phyloP scores from a whole-genome alignment of 75 land plant genomes.

The Sequoia sempervirens region DNA sequence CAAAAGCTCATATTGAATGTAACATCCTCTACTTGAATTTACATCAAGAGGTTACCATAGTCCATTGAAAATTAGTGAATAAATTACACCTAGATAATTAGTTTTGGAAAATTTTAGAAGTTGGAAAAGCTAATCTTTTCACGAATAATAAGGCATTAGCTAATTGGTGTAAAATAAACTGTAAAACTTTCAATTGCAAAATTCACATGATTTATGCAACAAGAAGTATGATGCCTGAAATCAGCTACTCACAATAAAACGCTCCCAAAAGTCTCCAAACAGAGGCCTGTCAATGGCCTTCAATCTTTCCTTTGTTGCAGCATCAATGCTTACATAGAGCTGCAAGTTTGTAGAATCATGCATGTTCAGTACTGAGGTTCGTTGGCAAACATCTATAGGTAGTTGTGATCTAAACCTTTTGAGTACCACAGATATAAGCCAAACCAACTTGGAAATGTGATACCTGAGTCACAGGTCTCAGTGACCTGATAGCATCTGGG shows the following conservation, averaged over 20 bases:
- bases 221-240: neutral
- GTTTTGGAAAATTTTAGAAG: neutral
- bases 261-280: slow-evolving; percentile 95
- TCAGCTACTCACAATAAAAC: slow-evolving; percentile 70
- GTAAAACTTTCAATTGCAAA: neutral
- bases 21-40: neutral
- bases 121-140: neutral
- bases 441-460: neutral
- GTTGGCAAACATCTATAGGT: neutral
- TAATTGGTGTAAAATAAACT: neutral
- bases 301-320: slow-evolving; percentile 91
- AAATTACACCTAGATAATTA: neutral
- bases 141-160: neutral
- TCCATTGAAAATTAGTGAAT: neutral
- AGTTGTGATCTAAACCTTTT: neutral
- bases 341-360: slow-evolving; percentile 28
- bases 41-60: neutral
- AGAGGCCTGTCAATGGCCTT: slow-evolving; percentile 96
- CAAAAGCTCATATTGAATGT: neutral
- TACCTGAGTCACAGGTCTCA: slow-evolving; percentile 90
- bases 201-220: neutral
- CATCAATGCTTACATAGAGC: slow-evolving; percentile 98
- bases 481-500: slow-evolving; percentile 68
- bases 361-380: neutral
- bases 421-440: neutral